These are phyloP conservation scores for Aspergillus pseudotamarii DNA, from an alignment of 2,329 filamentous ascomycete genomes.

Conservation along the genomic window DNA sequence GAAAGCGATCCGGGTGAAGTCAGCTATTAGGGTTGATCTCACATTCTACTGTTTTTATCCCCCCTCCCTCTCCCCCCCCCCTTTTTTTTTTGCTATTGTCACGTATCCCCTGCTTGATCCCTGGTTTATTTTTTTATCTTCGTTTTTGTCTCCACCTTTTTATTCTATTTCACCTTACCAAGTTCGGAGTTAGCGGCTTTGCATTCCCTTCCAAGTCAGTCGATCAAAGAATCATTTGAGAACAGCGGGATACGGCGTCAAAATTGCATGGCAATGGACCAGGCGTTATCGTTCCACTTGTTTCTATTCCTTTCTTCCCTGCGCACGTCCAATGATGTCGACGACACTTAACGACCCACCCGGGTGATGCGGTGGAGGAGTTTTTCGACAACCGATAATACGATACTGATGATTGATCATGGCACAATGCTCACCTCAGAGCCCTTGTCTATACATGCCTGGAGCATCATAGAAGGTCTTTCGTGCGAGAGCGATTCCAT, in stretches of 20 bases:
- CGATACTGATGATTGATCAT: conserved; percentile 26
- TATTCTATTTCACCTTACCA: conserved; percentile 3
- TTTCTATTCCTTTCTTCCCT: conserved; percentile 13
- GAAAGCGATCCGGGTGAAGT: conserved; percentile 49
- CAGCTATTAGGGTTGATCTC: conserved; percentile 37
- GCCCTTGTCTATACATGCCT: conserved; percentile 21
- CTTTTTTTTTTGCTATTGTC: conserved; percentile 12
- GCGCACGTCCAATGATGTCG: conserved; percentile 16
- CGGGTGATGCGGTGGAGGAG: conserved; percentile 10
- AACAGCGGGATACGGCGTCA: conserved; percentile 18
- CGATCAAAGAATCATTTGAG: conserved; percentile 6
- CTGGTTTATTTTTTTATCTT: conserved; percentile 1
- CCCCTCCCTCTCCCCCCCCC: no score
- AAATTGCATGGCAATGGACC: conserved; percentile 22
- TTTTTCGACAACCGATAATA: conserved; percentile 20
- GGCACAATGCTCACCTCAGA: conserved; percentile 16
- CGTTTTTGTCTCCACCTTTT: conserved; percentile 12
- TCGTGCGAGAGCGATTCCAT: conserved; percentile 15
- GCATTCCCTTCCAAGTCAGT: conserved; percentile 11
- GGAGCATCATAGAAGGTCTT: conserved; percentile 23
- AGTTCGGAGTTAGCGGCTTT: conserved; percentile 20
- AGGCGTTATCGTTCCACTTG: conserved; percentile 15
- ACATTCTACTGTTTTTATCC: conserved; percentile 7
- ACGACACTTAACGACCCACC: conserved; percentile 18
- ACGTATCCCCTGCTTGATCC: conserved; percentile 8